These are phyloP conservation scores for Coprinopsis strossmayeri DNA, from an alignment of 768 basidiomycete genomes.

Conservation along the genomic window DNA sequence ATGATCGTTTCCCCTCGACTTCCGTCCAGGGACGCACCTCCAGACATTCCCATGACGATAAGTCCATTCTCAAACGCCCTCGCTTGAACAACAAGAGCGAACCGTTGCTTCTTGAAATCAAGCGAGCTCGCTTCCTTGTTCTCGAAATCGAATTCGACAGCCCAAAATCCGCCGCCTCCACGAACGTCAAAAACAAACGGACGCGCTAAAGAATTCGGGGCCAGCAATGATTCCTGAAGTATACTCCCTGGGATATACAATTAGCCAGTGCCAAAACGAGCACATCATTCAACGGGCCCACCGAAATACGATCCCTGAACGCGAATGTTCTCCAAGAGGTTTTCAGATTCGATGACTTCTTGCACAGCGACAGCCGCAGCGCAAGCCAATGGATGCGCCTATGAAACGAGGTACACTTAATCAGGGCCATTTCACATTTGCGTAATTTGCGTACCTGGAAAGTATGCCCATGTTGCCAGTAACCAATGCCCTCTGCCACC, in stretches of 20 bases:
- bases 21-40: slow-evolving; percentile 64
- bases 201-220: slow-evolving; percentile 49
- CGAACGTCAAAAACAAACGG: slow-evolving; percentile 76
- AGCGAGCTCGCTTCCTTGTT: slow-evolving; percentile 31
- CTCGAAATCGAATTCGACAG: slow-evolving; percentile 72
- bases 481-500: slow-evolving; percentile 67
- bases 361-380: slow-evolving; percentile 81
- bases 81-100: slow-evolving; percentile 68
- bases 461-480: slow-evolving; percentile 83
- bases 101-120: slow-evolving; percentile 45
- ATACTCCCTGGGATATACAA: slow-evolving; percentile 29
- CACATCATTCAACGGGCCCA: slow-evolving; percentile 12
- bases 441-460: slow-evolving; percentile 49
- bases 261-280: not conserved
- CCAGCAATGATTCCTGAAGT: slow-evolving; percentile 46
- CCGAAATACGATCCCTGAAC: slow-evolving; percentile 55
- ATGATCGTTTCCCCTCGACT: slow-evolving; percentile 66
- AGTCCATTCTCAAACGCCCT: slow-evolving; percentile 60
- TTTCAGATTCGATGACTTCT: slow-evolving; percentile 59
- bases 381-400: slow-evolving; percentile 68
- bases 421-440: not conserved
- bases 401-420: slow-evolving; percentile 18
- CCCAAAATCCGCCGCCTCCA: slow-evolving; percentile 82
- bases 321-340: slow-evolving; percentile 61
- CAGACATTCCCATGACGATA: slow-evolving; percentile 68